These are phyloP conservation scores for Diutina siamensis DNA, from an alignment of 1,139 yeast species.

Conservation along the genomic window DNA sequence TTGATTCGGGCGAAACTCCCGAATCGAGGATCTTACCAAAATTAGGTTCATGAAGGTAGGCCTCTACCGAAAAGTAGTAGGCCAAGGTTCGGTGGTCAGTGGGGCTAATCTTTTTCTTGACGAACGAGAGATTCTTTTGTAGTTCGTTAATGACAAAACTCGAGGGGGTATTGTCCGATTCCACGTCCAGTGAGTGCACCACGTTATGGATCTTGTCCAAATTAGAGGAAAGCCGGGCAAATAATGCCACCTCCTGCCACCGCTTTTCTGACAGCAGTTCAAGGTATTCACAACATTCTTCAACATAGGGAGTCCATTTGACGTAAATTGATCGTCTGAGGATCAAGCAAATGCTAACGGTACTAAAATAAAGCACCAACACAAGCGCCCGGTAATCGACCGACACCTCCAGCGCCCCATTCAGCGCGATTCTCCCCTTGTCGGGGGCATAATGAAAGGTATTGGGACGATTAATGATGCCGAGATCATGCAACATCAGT, in stretches of 20 bases:
- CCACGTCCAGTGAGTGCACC: conserved; percentile 28
- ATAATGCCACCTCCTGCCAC: conserved; percentile 36
- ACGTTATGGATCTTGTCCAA: conserved; percentile 54
- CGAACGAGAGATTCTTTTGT: conserved; percentile 25
- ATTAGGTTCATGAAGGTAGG: conserved; percentile 57
- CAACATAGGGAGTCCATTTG: conserved; percentile 51
- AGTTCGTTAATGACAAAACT: conserved; percentile 28
- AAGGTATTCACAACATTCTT: conserved; percentile 44
- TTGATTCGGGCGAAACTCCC: conserved; percentile 9
- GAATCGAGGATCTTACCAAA: conserved; percentile 12
- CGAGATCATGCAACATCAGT: conserved; percentile 66
- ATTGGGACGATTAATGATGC: conserved; percentile 45
- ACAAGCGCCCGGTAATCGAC: conserved; percentile 33
- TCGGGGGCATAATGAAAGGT: conserved; percentile 10
- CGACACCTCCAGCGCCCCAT: conserved; percentile 14
- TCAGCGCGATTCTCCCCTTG: conserved; percentile 6
- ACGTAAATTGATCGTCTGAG: conserved; percentile 41
- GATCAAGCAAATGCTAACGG: conserved; percentile 43
- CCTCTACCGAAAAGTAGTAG: conserved; percentile 56
- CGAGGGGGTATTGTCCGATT: conserved; percentile 8
- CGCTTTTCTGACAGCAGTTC: conserved; percentile 23
- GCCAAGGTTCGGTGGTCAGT: conserved; percentile 34
- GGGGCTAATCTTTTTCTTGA: conserved; percentile 25
- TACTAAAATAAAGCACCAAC: conserved; percentile 35
- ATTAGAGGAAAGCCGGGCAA: conserved; percentile 47